phyloP scores from a whole-genome alignment of 495 filamentous ascomycete genomes.

The Penicillium riverlandense region DNA sequence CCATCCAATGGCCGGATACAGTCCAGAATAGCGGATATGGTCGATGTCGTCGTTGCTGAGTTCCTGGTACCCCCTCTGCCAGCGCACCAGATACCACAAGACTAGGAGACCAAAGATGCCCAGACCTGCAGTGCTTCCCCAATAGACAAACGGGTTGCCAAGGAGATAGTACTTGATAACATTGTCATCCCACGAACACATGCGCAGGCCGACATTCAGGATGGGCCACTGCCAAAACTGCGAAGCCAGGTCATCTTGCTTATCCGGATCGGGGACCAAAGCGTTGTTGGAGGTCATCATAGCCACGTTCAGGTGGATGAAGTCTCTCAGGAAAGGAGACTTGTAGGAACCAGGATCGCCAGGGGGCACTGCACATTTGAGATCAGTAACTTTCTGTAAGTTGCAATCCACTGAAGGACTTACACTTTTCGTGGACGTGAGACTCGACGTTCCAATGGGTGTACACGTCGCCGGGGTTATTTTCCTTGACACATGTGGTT shows the following conservation, averaged over 20 bases:
- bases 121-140: slow-evolving; percentile 78
- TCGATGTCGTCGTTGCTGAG: slow-evolving; percentile 74
- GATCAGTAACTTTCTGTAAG: not conserved
- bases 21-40: slow-evolving; percentile 85
- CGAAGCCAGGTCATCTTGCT: slow-evolving; percentile 96
- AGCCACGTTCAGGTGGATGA: slow-evolving; percentile 94
- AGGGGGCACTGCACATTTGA: slow-evolving; percentile 59
- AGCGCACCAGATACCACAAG: slow-evolving; percentile 82
- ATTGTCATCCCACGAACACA: slow-evolving; percentile 97
- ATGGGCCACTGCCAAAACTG: slow-evolving; percentile 99
- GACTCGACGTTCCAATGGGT: slow-evolving; percentile 99
- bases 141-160: slow-evolving; percentile 94
- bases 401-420: slow-evolving; percentile 26
- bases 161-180: slow-evolving; percentile 98
- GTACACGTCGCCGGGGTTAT: slow-evolving; percentile 85
- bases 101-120: slow-evolving; percentile 63
- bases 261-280: slow-evolving; percentile 94
- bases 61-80: slow-evolving; percentile 91
- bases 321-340: slow-evolving; percentile 93
- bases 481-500: slow-evolving; percentile 88
- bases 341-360: slow-evolving; percentile 90
- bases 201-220: slow-evolving; percentile 86
- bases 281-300: slow-evolving; percentile 99
- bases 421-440: slow-evolving; percentile 89
- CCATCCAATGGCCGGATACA: slow-evolving; percentile 93